Conservation (phyloP, 1,284 basidiomycete species). For the Pseudozyma flocculosa region DNA sequence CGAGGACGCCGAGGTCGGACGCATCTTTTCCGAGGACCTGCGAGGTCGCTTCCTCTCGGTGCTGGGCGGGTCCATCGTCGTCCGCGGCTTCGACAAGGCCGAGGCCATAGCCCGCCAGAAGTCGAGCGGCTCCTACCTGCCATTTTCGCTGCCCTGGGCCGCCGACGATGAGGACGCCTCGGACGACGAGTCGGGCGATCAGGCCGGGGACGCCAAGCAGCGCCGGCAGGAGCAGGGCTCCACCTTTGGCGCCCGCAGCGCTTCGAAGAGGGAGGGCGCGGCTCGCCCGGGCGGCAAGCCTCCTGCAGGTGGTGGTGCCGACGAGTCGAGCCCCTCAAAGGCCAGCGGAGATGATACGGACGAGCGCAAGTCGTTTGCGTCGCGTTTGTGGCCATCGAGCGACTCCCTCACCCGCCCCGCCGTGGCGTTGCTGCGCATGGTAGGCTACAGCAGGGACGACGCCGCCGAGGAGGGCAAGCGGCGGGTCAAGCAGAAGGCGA, state of each 20-base stretch:
- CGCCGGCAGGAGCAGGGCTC: constrained; percentile 15
- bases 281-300: constrained; percentile 21
- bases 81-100: constrained; percentile 48
- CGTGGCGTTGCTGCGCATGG: constrained; percentile 18
- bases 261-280: constrained; percentile 28
- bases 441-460: constrained; percentile 36
- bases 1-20: constrained; percentile 49
- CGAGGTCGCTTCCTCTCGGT: constrained; percentile 42
- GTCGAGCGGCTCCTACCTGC: constrained; percentile 17
- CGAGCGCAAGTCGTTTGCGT: constrained; percentile 19
- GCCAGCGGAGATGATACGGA: constrained; percentile 16
- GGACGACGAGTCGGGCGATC: constrained; percentile 3
- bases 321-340: constrained; percentile 12
- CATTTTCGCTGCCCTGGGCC: constrained; percentile 29
- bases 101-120: constrained; percentile 29
- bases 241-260: constrained; percentile 21
- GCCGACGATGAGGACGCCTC: constrained; percentile 3
- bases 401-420: constrained; percentile 31
- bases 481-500: constrained; percentile 39
- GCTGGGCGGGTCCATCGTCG: constrained; percentile 45
- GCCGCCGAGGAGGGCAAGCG: constrained; percentile 39
- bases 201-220: constrained; percentile 3
- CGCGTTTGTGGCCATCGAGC: constrained; percentile 34
- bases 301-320: constrained; percentile 25
- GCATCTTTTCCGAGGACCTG: constrained; percentile 53